Evolutionary conservation across 495 filamentous ascomycete genomes (phyloP), one percentile per base, ranked within the genome.

Genomic region (Lophium mytilinum): DNA sequence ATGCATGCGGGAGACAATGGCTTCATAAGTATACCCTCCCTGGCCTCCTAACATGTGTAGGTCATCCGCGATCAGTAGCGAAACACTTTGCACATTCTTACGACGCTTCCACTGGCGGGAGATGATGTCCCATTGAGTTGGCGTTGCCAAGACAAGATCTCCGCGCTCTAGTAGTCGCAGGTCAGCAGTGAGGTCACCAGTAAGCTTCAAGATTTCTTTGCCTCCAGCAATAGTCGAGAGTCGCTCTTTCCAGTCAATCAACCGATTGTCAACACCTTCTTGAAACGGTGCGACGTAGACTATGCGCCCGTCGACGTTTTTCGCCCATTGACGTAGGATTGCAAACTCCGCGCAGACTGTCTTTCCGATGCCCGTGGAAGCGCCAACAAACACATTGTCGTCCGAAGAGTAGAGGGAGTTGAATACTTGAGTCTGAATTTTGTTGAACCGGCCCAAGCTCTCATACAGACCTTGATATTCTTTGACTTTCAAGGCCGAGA

Each of bases 231-330:
- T 69, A 6, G 77, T 73, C 18, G 79, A 68, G 12, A 99, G 73
- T 47, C 93, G 83, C 62, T 83, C 82, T 61, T 84, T 78, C 93
- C 93, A 99, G 59, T 95, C 88, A 55, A 82, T 82, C 55, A 85
- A 77, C 45, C 86, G 80, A 39, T 78, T 76, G 65, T 99, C 90
- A 33, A 97, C 83, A 14, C 96, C 79, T 67, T 96, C 92, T 65
- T 97, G 93, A 78, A 94, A 96, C 0, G 94, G 94, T 24, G 92
- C 90, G 63, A 99, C 83, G 70, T 97, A 97, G 7, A 97, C 90
- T 10, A 90, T 90, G 37, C 90, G 84, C 24, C 89, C 89, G 55
- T 70, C 68, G 18, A 84, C 79, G 17, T 73, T 72, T 55, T 82
- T 83, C 1, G 83, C 77, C 94, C 93, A 99, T 67, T 96, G 88